Evolutionary conservation across 1,139 yeast species (phyloP).

Genomic region (Saccharomycopsis crataegensis): DNA sequence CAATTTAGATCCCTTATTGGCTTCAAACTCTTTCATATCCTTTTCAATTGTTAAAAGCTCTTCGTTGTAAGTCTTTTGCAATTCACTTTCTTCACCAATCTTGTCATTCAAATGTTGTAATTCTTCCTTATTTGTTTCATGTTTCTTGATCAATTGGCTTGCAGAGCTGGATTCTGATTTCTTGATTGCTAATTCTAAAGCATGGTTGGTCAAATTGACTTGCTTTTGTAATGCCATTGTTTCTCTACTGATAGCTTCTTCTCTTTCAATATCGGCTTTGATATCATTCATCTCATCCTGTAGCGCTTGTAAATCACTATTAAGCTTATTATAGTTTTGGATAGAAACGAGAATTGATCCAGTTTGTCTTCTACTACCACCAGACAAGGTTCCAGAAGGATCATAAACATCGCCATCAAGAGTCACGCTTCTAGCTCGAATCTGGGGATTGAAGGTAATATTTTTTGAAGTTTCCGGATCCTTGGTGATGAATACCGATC

Average conservation of each 20-base stretch:
- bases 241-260: constrained; percentile 40
- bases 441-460: constrained; percentile 78
- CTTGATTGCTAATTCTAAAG: constrained; percentile 52
- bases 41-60: constrained; percentile 56
- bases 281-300: constrained; percentile 37
- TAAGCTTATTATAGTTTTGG: constrained; percentile 57
- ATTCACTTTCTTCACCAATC: constrained; percentile 21
- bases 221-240: constrained; percentile 60
- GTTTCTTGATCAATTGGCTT: constrained; percentile 39
- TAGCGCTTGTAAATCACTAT: constrained; percentile 33
- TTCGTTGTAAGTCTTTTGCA: constrained; percentile 24
- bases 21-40: constrained; percentile 77
- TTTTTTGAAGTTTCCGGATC: constrained; percentile 84
- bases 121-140: constrained; percentile 42
- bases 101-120: constrained; percentile 36
- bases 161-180: constrained; percentile 58
- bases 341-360: constrained; percentile 57
- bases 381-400: constrained; percentile 92
- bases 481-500: constrained; percentile 74
- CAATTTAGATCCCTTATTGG: constrained; percentile 75
- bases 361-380: constrained; percentile 71
- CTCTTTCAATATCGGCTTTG: constrained; percentile 36
- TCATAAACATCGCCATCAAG: constrained; percentile 92
- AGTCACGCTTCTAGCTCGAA: constrained; percentile 82
- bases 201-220: constrained; percentile 59